Base-by-base conservation (phyloP, 106 monocot species). In the Apostasia shenzhenica region DNA sequence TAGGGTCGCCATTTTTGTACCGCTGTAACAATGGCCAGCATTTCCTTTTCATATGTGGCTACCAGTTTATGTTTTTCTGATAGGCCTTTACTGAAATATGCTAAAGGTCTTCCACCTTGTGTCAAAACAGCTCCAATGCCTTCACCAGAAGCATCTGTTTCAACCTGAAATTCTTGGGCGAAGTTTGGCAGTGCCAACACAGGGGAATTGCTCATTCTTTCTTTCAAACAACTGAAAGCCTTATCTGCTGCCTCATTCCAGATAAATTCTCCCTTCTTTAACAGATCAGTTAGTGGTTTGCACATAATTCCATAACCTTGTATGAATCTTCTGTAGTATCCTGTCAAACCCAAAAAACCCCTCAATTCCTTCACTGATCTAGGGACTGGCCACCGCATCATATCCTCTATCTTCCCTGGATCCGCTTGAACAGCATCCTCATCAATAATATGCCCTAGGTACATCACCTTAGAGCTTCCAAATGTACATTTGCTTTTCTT, bases 271-370 rank as follows among this genome's bases (percentile, higher is more conserved):
- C 26, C 26, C 26, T 26, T 26, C 26, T 57, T 57, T 4, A 14
- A 57, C 5, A 57, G 57, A 57, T 57, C 13, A 57, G 57, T 14
- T 3, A 57, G 57, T 4, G 57, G 57, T 14, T 14, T 3, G 14
- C 3, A 4, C 3, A 57, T 67, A 2, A 2, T 11, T 6, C 67
- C 51, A 52, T 67, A 67, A 26, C 8, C 8, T 14, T 52, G 0
- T 14, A 67, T 51, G 14, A 67, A 67, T 39, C 47, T 67, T 45
- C 51, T 13, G 26, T 67, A 67, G 2, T 67, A 67, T 2, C 67
- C 1, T 3, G 67, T 26, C 2, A 67, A 39, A 3, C 50, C 50
- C 47, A 53, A 12, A 38, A 67, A 67, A 1, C 50, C 67, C 38
- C 67, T 51, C 5, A 67, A 51, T 11, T 45, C 50, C 52, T 67